Base-by-base conservation (phyloP, 768 basidiomycete genomes). In the Suillus plorans region DNA sequence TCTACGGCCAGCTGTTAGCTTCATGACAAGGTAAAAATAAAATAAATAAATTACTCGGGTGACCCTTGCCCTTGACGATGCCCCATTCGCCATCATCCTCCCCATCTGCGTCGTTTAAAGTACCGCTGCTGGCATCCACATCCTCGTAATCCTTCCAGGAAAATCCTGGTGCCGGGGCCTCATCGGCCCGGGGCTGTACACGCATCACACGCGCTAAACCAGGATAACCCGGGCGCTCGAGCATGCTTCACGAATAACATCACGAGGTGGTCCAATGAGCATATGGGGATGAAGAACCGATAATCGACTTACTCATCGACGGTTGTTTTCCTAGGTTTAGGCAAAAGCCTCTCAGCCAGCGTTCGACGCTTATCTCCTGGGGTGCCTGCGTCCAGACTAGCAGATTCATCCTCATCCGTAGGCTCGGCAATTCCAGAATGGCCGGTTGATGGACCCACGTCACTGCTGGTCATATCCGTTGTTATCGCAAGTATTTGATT, bases 111-210 rank as follows among this genome's bases (percentile, higher is more conserved):
- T 87, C 87, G 58, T 82, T 82, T n/a, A 80, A 81, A 13, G 76
- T 81, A 45, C 76, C 72, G 41, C 67, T 69, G 0, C 72, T 76
- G 20, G 71, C 71, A 60, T 84, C 74, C 25, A 85, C 85, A 60
- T 91, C 89, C 63, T 92, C 91, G 70, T 92, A 92, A 77, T 92
- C 90, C 0, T 77, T 87, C 91, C 89, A 91, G 0, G 89, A 85
- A 72, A 89, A 89, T 0, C 90, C 90, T 7, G 80, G 74, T 9
- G 84, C 86, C 18, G 89, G 88, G 49, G 80, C 79, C 62, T 89
- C 86, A 63, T 81, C 81, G n/a, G 85, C 75, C 12, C 70, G 76
- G 18, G 89, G 86, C 67, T 81, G 81, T 5, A 92, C 82, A 28
- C 89, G 90, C 80, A 90, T 85, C 64, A 92, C 89, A 42, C 87